Percentiles rank a stretch among this genome's conserved stretches.
Conservation (phyloP, 257 asterid genomes). For the Forsythia suspensa region DNA sequence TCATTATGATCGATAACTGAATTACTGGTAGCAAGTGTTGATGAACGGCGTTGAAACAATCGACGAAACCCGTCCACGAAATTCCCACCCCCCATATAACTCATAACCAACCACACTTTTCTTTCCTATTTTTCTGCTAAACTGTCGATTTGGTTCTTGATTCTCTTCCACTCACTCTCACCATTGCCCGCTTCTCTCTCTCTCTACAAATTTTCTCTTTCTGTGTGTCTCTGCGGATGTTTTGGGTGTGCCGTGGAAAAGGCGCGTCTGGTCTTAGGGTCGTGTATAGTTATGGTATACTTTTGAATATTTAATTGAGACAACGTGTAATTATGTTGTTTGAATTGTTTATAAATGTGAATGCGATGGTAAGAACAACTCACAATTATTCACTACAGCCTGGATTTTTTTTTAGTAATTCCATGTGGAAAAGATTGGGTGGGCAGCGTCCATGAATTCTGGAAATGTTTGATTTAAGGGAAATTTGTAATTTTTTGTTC, state of each 20-base stretch:
- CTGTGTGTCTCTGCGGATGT: background rate
- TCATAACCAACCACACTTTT: background rate
- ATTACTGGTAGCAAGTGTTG: conserved; percentile 19
- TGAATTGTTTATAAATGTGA: background rate
- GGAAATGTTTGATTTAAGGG: too few relatives aligned
- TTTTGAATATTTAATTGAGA: background rate
- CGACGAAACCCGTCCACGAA: conserved; percentile 93
- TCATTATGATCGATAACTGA: conserved; percentile 28
- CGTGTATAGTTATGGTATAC: background rate
- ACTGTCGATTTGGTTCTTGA: conserved; percentile 36
- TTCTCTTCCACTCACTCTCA: conserved; percentile 44
- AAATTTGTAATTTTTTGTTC: too few relatives aligned
- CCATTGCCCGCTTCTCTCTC: conserved; percentile 31
- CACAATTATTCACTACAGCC: background rate
- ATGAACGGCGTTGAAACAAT: conserved; percentile 62
- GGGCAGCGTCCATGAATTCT: too few relatives aligned
- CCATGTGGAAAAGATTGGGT: background rate
- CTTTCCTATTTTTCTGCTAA: conserved; percentile 21
- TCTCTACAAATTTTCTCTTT: conserved; percentile 3
- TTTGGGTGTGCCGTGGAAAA: background rate
- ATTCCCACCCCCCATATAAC: conserved; percentile 88
- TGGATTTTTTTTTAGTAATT: background rate
- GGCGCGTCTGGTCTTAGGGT: background rate
- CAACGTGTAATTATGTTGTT: background rate
- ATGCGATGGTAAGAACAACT: background rate